These are phyloP conservation scores for Coniochaeta hoffmannii DNA, from an alignment of 2,329 filamentous ascomycete genomes.

Conservation along the genomic window DNA sequence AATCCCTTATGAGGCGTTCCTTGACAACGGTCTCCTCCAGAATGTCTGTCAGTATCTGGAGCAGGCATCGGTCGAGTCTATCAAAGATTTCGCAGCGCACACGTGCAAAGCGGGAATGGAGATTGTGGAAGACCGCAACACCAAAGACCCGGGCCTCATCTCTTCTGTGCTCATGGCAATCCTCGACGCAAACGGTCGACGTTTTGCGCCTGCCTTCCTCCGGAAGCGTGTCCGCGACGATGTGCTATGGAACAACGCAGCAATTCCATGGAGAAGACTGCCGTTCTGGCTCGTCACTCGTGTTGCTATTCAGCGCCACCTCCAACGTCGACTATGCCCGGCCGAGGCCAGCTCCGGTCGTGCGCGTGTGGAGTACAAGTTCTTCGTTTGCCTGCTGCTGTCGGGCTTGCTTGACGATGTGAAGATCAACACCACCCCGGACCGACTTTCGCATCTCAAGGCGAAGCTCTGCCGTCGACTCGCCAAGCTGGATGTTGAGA, in stretches of 20 bases:
- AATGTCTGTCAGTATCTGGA: constrained; percentile 45
- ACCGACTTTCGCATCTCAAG: constrained; percentile 31
- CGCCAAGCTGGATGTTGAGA: constrained; percentile 45
- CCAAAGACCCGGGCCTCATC: constrained; percentile 47
- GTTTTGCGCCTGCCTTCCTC: constrained; percentile 27
- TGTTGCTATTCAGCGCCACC: constrained; percentile 45
- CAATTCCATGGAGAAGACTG: constrained; percentile 53
- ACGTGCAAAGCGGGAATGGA: constrained; percentile 41
- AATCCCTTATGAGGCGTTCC: constrained; percentile 29
- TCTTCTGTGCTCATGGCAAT: constrained; percentile 53
- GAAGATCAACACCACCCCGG: constrained; percentile 18
- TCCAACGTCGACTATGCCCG: constrained; percentile 32
- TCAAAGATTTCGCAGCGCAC: constrained; percentile 44
- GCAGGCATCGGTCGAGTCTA: constrained; percentile 43
- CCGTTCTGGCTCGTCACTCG: constrained; percentile 56
- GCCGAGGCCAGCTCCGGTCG: constrained; percentile 27
- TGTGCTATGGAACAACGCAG: constrained; percentile 39
- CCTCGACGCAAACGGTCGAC: constrained; percentile 44
- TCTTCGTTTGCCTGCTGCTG: constrained; percentile 43
- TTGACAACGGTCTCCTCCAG: constrained; percentile 32
- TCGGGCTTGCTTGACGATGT: constrained; percentile 35
- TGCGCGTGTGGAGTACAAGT: constrained; percentile 42
- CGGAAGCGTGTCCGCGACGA: constrained; percentile 57
- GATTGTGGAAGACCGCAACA: constrained; percentile 50
- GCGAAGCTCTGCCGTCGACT: constrained; percentile 50